Percentiles rank a stretch among this genome's conserved stretches.
These are phyloP conservation scores for Chaetomium tenue DNA, from an alignment of 495 filamentous ascomycete genomes.

Conservation along the genomic window DNA sequence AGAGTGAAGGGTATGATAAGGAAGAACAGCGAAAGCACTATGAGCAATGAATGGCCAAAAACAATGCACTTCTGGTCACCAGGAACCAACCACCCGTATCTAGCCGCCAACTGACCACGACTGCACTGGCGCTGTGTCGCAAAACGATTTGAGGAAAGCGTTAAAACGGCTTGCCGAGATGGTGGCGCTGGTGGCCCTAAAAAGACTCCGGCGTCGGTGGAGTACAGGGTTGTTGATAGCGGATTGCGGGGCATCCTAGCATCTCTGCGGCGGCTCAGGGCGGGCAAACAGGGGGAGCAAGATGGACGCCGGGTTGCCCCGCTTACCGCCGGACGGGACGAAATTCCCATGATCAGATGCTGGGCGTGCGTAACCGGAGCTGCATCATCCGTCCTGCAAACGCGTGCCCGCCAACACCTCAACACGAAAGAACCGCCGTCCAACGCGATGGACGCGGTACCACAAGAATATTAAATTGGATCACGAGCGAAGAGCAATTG, in stretches of 20 bases:
- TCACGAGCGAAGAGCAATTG: not conserved
- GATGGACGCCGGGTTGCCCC: conserved; percentile 5
- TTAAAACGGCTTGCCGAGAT: conserved; percentile 17
- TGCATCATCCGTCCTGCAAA: conserved; percentile 1
- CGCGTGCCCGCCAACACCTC: not conserved
- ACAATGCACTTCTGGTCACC: conserved; percentile 1
- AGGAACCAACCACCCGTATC: not conserved
- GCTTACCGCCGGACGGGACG: conserved; percentile 11
- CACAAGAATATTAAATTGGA: not conserved
- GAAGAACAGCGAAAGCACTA: not conserved
- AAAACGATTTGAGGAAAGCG: conserved; percentile 16
- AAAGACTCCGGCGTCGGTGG: conserved; percentile 29
- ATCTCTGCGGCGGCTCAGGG: not conserved
- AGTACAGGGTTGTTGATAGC: conserved; percentile 21
- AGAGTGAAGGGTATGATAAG: not conserved
- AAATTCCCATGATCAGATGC: not conserved
- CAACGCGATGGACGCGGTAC: not conserved
- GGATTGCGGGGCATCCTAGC: conserved; percentile 19
- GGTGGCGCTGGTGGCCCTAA: conserved; percentile 9
- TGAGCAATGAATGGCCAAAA: not conserved
- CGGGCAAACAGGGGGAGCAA: conserved; percentile 3
- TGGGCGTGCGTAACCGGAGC: not conserved
- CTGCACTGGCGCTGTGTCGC: conserved; percentile 10
- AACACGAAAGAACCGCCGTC: not conserved
- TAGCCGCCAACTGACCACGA: not conserved